Percentiles rank a stretch among this genome's conserved stretches.
Conservation (phyloP, 2,329 filamentous ascomycete species). For the Ilyonectria sp. region DNA sequence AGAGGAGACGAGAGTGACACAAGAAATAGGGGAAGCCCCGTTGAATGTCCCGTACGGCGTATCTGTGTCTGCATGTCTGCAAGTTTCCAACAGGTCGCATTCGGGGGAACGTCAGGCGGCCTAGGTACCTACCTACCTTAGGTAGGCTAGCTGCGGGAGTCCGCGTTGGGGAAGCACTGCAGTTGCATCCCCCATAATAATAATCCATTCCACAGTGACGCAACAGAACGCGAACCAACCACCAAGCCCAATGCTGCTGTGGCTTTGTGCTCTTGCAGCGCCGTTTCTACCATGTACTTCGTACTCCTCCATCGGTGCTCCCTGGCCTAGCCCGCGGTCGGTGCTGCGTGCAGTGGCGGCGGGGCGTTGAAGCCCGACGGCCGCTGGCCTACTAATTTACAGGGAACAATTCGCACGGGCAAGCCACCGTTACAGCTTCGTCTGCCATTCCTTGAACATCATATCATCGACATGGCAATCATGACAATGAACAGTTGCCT, state of each 20-base stretch:
- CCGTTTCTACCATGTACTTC: not conserved
- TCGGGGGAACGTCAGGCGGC: not conserved
- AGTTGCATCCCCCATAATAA: not conserved
- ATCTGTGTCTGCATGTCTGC: not conserved
- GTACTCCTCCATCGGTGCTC: not conserved
- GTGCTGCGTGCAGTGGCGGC: not conserved
- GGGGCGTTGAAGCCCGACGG: not conserved
- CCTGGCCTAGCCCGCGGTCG: not conserved
- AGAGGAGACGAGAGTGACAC: not conserved
- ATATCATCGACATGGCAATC: not conserved
- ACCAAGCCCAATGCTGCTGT: not conserved
- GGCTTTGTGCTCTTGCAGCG: not conserved
- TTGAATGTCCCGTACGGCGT: too few species aligned
- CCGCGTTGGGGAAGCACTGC: not conserved
- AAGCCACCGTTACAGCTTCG: constrained; percentile 8
- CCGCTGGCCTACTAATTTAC: not conserved
- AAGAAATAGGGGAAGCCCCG: not conserved
- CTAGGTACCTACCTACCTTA: too few species aligned
- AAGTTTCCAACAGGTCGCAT: not conserved
- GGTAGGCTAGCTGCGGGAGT: not conserved
- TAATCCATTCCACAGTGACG: not conserved
- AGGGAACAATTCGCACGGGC: constrained; percentile 3
- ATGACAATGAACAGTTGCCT: not conserved
- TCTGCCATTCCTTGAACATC: not conserved
- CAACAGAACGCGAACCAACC: not conserved